Evolutionary conservation across 768 basidiomycete genomes (phyloP).

Genomic region (Auricularia cornea): DNA sequence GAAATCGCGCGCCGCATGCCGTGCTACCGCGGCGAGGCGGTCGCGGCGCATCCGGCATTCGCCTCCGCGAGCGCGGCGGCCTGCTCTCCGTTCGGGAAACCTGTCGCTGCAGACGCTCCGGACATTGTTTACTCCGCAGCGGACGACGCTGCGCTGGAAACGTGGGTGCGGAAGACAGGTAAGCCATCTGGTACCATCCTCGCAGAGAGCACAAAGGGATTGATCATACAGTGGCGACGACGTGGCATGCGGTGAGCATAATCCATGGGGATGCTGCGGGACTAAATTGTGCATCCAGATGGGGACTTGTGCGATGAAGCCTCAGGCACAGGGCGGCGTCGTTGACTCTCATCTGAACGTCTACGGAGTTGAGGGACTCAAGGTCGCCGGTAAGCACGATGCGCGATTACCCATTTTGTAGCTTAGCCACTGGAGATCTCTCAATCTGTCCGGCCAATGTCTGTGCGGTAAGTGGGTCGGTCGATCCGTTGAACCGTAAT

Average conservation of each 20-base stretch:
- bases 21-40: conserved; percentile 26
- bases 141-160: conserved; percentile 28
- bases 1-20: conserved; percentile 50
- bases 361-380: conserved; percentile 4
- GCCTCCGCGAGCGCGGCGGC: conserved; percentile 19
- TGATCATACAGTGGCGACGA: conserved; percentile 16
- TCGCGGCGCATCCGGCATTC: conserved; percentile 23
- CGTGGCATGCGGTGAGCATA: conserved; percentile 25
- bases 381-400: conserved; percentile 21
- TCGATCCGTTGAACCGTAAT: no score
- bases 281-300: conserved; percentile 19
- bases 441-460: conserved; percentile 35
- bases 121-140: conserved; percentile 26
- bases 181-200: not conserved
- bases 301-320: conserved; percentile 11
- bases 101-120: conserved; percentile 19
- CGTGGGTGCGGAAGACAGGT: conserved; percentile 14
- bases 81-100: conserved; percentile 12
- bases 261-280: not conserved
- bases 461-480: conserved; percentile 23
- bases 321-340: conserved; percentile 8
- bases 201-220: not conserved
- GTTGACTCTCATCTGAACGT: conserved; percentile 11
- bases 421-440: conserved; percentile 19
- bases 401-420: no score